These are phyloP conservation scores for Diplodia scrobiculata DNA, from an alignment of 2,329 filamentous ascomycete species.

Conservation along the genomic window DNA sequence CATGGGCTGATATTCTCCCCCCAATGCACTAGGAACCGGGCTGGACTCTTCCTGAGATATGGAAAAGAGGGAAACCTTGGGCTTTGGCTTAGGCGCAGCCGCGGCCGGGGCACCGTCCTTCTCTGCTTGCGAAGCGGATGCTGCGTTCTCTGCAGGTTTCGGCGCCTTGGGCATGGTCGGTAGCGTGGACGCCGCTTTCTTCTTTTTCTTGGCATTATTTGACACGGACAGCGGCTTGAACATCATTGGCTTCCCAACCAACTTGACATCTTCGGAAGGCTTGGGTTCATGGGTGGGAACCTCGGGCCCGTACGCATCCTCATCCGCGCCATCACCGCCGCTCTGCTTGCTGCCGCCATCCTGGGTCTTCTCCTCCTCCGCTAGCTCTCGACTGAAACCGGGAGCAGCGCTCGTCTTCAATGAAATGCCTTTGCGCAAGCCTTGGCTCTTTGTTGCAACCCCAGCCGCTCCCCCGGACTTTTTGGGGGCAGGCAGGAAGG, in stretches of 20 bases:
- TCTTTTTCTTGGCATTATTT: conserved; percentile 72
- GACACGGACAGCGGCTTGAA: conserved; percentile 87
- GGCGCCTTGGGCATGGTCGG: background rate
- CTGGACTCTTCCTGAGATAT: conserved; percentile 52
- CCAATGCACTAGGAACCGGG: conserved; percentile 32
- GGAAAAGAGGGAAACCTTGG: conserved; percentile 71
- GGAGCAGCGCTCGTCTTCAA: conserved; percentile 82
- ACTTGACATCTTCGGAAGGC: conserved; percentile 61
- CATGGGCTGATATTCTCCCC: conserved; percentile 45
- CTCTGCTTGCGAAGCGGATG: background rate
- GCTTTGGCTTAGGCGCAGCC: conserved; percentile 40
- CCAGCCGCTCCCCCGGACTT: conserved; percentile 43
- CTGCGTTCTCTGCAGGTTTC: background rate
- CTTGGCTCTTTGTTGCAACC: conserved; percentile 40
- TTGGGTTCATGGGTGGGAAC: conserved; percentile 48
- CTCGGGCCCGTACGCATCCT: conserved; percentile 12
- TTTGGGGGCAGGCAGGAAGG: conserved; percentile 84
- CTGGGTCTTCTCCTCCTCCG: conserved; percentile 44
- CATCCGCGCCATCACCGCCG: background rate
- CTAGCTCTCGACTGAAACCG: conserved; percentile 69
- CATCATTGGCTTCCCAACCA: conserved; percentile 78
- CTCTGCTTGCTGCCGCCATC: conserved; percentile 40
- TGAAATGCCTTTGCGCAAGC: conserved; percentile 62
- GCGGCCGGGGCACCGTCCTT: background rate
- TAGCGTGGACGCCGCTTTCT: conserved; percentile 37